Evolutionary conservation across 139 green algal species (phyloP), one percentile per base, ranked within the genome.

Genomic region (Nannochloris sp.): DNA sequence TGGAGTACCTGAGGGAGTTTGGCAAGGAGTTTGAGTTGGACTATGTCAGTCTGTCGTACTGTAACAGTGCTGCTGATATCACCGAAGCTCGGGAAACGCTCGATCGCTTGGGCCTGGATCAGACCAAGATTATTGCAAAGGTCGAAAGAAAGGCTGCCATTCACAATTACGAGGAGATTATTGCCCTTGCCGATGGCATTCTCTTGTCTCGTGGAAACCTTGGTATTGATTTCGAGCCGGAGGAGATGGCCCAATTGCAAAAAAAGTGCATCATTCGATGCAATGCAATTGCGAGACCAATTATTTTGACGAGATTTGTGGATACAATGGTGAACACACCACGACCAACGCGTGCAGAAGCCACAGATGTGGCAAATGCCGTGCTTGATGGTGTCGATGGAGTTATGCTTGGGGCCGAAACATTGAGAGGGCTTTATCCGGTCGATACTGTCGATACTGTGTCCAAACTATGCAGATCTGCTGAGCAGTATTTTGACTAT

Each of bases 331-430:
- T 78, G 2, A 65, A 66, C 1, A 70, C 70, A 17, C 77, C 77
- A 6, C 70, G 77, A 1, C 69, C 66, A 14, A 72, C 73, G 28
- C 71, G 12, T 25, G 86, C 87, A 5, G 88, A 96, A 73, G 88
- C 86, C 1, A 92, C 88, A 0, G 91, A 97, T 70, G 89, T 97
- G 37, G 91, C 90, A 67, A 97, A 97, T 74, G 81, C 89, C 31
- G 85, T 95, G 65, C 78, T 97, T 46, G 88, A 97, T 59, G 89
- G 89, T 14, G 67, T 62, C 5, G 79, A 85, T 36, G 79, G 68
- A 29, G 69, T 93, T 16, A 59, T 95, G 74, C 84, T 96, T 60
- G 87, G 85, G 17, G 83, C 80, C 1, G 89, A 95, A 71, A 95
- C 89, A 10, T 87, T 93, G 83, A 67, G 84, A 0, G 89, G 89